These are phyloP conservation scores for Pyrenophora graminea DNA, from an alignment of 2,329 filamentous ascomycete species.

Conservation along the genomic window DNA sequence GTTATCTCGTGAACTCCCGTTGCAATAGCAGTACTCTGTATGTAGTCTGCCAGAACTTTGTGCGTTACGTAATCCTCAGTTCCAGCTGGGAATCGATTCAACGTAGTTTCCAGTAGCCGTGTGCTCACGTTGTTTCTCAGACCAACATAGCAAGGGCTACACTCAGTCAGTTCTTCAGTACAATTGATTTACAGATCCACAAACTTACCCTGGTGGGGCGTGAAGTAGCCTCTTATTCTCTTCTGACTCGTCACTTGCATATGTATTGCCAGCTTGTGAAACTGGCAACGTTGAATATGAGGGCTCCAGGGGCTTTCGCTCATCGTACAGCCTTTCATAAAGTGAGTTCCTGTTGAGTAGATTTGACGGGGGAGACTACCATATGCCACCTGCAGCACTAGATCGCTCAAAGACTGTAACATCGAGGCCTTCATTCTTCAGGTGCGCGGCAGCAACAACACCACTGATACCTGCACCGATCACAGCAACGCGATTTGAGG, in stretches of 20 bases:
- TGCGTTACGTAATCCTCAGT: constrained; percentile 66
- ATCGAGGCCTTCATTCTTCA: constrained; percentile 45
- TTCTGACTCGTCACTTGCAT: constrained; percentile 15
- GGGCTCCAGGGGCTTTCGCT: constrained; percentile 54
- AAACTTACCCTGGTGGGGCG: constrained; percentile 56
- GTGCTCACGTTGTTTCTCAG: constrained; percentile 61
- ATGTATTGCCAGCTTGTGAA: constrained; percentile 26
- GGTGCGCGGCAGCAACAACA: constrained; percentile 42
- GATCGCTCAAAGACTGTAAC: constrained; percentile 61
- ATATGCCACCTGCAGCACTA: constrained; percentile 59
- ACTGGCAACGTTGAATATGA: constrained; percentile 48
- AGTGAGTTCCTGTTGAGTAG: neutral
- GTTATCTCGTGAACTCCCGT: constrained; percentile 58
- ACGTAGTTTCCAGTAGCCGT: constrained; percentile 54
- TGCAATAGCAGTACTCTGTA: constrained; percentile 60
- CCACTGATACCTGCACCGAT: constrained; percentile 47
- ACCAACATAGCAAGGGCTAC: constrained; percentile 57
- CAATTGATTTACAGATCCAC: rapidly evolving
- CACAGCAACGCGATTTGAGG: constrained; percentile 35
- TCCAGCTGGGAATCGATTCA: constrained; percentile 61
- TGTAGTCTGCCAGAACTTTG: constrained; percentile 60
- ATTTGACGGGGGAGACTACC: constrained; percentile 43
- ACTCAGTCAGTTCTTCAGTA: constrained; percentile 10
- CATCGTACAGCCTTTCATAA: constrained; percentile 53
- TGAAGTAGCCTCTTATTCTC: constrained; percentile 37